Base-by-base conservation (phyloP, 2,329 filamentous ascomycete genomes). In the Claviceps arundinis region DNA sequence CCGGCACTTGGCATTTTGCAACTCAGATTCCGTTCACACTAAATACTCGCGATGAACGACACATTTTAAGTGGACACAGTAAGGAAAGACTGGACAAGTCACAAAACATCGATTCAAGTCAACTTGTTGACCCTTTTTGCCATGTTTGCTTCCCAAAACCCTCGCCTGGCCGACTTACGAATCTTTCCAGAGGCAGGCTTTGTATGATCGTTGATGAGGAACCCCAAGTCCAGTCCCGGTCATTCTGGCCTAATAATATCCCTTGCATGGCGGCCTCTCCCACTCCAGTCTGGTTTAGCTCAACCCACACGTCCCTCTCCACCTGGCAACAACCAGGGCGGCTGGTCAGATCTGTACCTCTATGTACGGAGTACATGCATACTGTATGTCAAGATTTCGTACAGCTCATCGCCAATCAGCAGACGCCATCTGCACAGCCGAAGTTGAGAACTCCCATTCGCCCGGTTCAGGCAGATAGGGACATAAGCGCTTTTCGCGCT, bases 321-420 rank as follows among this genome's bases (percentile, higher is more conserved):
- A 54, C 49, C 30, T 45, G 53, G 53, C 47, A 46, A 30, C 24
- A 24, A 5, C 30, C 22, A 34, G 47, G 41, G 50, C 52, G 52
- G 50, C 52, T 54, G 50, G 41, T 48, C 45, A 51, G 46, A 47
- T 51, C 46, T 51, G 51, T 43, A 16, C 7, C 7, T 2, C n/a
- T n/a, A n/a, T n/a, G n/a, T n/a, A n/a, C n/a, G n/a, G n/a, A n/a
- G n/a, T 41, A 41, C 38, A 14, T 38, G 5, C 4, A 2, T 38
- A 14, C n/a, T n/a, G n/a, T n/a, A n/a, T n/a, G 34, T 37, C 30
- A 34, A 50, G 38, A 44, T 47, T 52, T 51, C 44, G 53, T 52
- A 52, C 41, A 49, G 30, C 22, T 37, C 37, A 42, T 44, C 42
- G 30, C 26, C 51, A 48, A 47, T 51, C 6, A 45, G 38, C 16